Evolutionary conservation across 306 rosid genomes (phyloP).

Genomic region (Quercus agrifolia): DNA sequence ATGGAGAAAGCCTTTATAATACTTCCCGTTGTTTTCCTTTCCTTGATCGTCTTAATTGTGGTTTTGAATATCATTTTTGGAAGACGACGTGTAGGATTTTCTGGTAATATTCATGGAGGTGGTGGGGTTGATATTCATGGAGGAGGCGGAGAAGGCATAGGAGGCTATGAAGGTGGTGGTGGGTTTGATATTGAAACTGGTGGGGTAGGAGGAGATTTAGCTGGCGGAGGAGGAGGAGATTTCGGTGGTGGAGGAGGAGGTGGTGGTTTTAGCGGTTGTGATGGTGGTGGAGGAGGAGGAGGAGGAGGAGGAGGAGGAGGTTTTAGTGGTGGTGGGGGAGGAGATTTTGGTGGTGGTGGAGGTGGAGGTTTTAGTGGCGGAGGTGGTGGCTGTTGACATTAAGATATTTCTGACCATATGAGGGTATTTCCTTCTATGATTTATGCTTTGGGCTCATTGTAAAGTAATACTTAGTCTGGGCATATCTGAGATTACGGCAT

Average conservation of each 20-base stretch:
- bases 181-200: not conserved
- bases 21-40: not conserved
- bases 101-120: not conserved
- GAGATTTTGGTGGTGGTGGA: too few relatives aligned
- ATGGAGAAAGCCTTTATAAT: not conserved
- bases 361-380: not conserved
- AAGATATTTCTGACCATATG: too few relatives aligned
- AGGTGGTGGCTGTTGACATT: too few relatives aligned
- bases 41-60: not conserved
- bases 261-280: not conserved
- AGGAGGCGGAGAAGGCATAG: too few relatives aligned
- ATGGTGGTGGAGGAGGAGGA: not conserved
- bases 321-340: too few relatives aligned
- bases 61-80: not conserved
- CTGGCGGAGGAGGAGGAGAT: slow-evolving; percentile 6
- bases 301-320: not conserved
- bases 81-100: not conserved
- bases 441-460: too few relatives aligned
- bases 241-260: not conserved
- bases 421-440: too few relatives aligned
- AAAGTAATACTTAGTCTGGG: too few relatives aligned
- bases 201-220: not conserved
- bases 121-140: not conserved
- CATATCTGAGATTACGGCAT: too few relatives aligned
- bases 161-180: not conserved